Evolutionary conservation across 1,284 basidiomycete genomes (phyloP).

Genomic region (Dichomitus squalens): DNA sequence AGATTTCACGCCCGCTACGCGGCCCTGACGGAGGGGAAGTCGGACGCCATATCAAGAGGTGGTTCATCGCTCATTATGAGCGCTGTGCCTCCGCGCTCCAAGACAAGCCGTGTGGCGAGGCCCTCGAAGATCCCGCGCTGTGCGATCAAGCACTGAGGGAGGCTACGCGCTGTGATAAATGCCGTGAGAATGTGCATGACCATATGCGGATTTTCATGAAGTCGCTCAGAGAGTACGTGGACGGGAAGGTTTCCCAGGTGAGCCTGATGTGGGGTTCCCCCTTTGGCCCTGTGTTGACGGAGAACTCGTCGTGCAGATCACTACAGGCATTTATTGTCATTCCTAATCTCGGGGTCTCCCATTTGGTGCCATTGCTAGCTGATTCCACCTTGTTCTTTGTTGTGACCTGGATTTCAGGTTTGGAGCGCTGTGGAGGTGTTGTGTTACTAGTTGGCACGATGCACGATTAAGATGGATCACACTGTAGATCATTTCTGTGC

Average conservation of each 20-base stretch:
- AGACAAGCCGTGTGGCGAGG: background rate
- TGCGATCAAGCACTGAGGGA: background rate
- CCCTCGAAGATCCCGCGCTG: background rate
- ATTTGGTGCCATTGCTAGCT: no score
- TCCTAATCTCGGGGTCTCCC: background rate
- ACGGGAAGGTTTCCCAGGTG: background rate
- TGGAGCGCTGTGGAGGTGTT: no score
- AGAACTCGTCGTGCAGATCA: background rate
- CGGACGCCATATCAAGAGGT: no score
- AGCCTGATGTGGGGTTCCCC: background rate
- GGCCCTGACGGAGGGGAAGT: background rate
- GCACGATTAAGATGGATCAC: no score
- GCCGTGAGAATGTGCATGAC: background rate
- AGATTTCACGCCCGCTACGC: background rate
- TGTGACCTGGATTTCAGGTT: no score
- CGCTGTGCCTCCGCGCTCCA: background rate
- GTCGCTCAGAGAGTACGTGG: background rate
- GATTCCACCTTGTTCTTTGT: no score
- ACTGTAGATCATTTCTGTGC: no score
- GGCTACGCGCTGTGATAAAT: background rate
- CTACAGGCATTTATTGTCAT: background rate
- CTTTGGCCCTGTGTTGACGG: no score
- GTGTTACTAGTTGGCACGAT: no score
- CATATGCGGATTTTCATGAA: background rate
- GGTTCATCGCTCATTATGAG: background rate